Evolutionary conservation across 1,284 basidiomycete genomes (phyloP).

Genomic region (Rhodotorula sp.): DNA sequence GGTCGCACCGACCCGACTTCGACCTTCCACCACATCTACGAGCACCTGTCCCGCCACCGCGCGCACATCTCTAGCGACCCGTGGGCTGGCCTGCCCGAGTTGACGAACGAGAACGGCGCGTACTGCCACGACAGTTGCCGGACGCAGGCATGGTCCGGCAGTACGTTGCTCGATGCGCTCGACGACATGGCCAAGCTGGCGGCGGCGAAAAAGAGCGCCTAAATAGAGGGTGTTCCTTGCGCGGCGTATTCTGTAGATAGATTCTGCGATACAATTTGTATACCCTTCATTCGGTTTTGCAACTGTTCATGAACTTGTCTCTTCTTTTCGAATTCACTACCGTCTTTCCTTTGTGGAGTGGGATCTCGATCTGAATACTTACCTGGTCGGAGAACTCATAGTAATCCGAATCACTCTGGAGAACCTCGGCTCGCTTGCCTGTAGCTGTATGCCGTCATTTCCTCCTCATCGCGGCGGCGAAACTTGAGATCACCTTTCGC

Average conservation of each 20-base stretch:
- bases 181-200: conserved; percentile 32
- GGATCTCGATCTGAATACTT: too few relatives aligned
- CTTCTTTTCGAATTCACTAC: too few relatives aligned
- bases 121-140: conserved; percentile 82
- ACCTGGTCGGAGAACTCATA: too few relatives aligned
- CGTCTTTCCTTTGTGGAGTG: too few relatives aligned
- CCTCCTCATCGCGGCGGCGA: too few relatives aligned
- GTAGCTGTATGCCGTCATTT: too few relatives aligned
- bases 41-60: conserved; percentile 66
- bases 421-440: too few relatives aligned
- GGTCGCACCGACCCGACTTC: conserved; percentile 61
- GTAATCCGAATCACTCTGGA: too few relatives aligned
- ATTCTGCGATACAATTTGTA: not conserved
- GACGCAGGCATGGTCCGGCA: conserved; percentile 75
- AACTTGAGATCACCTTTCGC: too few relatives aligned
- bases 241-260: not conserved
- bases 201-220: not conserved
- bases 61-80: conserved; percentile 71
- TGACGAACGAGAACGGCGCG: conserved; percentile 61
- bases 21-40: conserved; percentile 76
- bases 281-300: too few relatives aligned
- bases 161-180: conserved; percentile 31
- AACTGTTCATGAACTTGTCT: not conserved
- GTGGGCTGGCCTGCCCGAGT: conserved; percentile 88
- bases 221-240: not conserved